Evolutionary conservation across 2,329 filamentous ascomycete species (phyloP).

Genomic region (Aspergillus aculeatinus): DNA sequence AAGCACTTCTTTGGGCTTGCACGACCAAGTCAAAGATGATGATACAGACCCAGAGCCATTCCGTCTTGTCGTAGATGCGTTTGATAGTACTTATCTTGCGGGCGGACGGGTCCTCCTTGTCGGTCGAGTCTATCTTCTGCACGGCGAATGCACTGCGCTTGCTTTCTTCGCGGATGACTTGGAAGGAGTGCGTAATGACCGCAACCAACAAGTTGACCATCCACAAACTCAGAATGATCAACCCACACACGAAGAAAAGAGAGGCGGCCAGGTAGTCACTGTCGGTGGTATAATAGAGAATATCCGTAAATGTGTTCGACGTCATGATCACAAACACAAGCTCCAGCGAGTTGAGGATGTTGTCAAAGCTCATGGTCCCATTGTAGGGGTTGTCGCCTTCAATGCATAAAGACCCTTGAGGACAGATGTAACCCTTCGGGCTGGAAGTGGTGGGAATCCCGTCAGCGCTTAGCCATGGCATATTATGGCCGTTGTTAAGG

Average conservation of each 20-base stretch:
- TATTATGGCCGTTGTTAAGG: conserved; percentile 57
- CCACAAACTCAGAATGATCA: conserved; percentile 94
- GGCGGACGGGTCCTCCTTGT: conserved; percentile 37
- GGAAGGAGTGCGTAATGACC: conserved; percentile 97
- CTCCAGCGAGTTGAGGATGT: conserved; percentile 87
- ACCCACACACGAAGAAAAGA: conserved; percentile 69
- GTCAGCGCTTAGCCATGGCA: conserved; percentile 68
- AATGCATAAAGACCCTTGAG: conserved; percentile 76
- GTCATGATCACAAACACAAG: conserved; percentile 98
- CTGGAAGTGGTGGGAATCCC: conserved; percentile 51
- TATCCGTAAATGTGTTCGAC: conserved; percentile 91
- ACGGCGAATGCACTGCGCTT: conserved; percentile 89
- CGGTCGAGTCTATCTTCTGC: conserved; percentile 58
- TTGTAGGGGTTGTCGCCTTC: conserved; percentile 77
- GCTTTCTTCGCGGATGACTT: conserved; percentile 96
- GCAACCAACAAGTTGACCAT: conserved; percentile 91
- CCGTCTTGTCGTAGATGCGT: conserved; percentile 69
- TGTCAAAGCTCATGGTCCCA: conserved; percentile 89
- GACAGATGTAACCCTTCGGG: conserved; percentile 84
- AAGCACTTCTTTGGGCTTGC: conserved; percentile 73
- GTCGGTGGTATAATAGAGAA: conserved; percentile 90
- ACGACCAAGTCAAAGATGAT: conserved; percentile 79
- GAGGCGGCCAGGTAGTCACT: conserved; percentile 87
- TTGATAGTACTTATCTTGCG: conserved; percentile 57
- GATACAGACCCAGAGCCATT: conserved; percentile 73